A percentile compares a stretch with the other conserved stretches of the same genome.
Evolutionary conservation across 805 yeast species (phyloP).

Genomic region (Candida schatavii): DNA sequence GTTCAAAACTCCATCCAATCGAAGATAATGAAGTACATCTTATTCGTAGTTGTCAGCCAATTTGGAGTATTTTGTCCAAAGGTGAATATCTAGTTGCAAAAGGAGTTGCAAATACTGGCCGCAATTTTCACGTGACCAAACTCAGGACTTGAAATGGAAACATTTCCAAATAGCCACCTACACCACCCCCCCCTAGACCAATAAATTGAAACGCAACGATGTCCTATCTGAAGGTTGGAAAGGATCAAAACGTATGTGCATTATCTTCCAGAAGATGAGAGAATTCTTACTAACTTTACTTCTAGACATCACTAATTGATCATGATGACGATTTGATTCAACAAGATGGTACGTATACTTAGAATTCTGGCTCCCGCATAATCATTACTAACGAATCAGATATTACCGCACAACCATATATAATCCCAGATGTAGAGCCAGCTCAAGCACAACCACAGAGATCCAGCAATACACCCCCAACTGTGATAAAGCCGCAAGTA

Average conservation of each 20-base stretch:
- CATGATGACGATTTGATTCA: constrained; percentile 17
- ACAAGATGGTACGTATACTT: constrained; percentile 17
- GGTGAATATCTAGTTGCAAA: too few relatives aligned
- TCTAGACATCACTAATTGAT: constrained; percentile 11
- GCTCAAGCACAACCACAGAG: not conserved
- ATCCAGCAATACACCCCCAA: not conserved
- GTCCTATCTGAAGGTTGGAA: constrained; percentile 2
- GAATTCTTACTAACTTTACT: not conserved
- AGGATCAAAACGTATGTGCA: constrained; percentile 1
- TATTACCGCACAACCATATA: constrained; percentile 10
- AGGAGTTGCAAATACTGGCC: too few relatives aligned
- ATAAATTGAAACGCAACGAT: not conserved
- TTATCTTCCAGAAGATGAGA: too few relatives aligned
- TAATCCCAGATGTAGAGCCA: constrained; percentile 7
- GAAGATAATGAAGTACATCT: too few relatives aligned
- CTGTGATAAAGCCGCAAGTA: constrained; percentile 26
- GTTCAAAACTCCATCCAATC: too few relatives aligned
- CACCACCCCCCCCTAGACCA: too few relatives aligned
- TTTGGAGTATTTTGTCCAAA: too few relatives aligned
- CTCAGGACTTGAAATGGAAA: too few relatives aligned
- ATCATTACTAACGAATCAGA: constrained; percentile 6
- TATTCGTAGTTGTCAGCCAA: too few relatives aligned
- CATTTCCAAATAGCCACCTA: too few relatives aligned
- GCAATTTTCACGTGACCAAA: too few relatives aligned
- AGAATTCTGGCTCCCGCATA: not conserved